phyloP scores from a whole-genome alignment of 495 filamentous ascomycete genomes.

The Penicillium riverlandense region DNA sequence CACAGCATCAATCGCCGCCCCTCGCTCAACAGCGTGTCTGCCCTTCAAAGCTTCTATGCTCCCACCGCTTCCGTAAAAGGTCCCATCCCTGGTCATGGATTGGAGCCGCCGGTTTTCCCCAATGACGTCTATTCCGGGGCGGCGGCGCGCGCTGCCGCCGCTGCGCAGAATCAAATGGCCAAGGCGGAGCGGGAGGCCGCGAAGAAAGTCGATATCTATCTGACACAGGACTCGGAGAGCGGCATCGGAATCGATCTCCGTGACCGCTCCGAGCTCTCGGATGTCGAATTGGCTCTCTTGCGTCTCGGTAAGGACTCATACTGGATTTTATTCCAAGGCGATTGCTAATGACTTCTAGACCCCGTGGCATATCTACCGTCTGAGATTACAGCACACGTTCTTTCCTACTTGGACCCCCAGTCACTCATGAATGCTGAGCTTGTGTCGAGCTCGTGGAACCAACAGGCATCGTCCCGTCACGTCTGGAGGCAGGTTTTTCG shows the following conservation, averaged over 20 bases:
- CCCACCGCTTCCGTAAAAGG: slow-evolving; percentile 21
- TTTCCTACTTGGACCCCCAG: slow-evolving; percentile 61
- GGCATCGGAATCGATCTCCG: slow-evolving; percentile 73
- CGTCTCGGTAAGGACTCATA: slow-evolving; percentile 28
- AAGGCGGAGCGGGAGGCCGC: slow-evolving; percentile 20
- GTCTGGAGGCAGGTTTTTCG: slow-evolving; percentile 78
- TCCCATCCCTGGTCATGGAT: slow-evolving; percentile 32
- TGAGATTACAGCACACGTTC: slow-evolving; percentile 66
- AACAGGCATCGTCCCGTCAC: slow-evolving; percentile 53
- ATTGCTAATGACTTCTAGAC: slow-evolving; percentile 36
- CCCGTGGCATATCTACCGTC: slow-evolving; percentile 59
- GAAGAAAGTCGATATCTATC: slow-evolving; percentile 24
- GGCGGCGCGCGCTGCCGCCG: slow-evolving; percentile 63
- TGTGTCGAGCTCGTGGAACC: slow-evolving; percentile 59
- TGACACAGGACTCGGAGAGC: slow-evolving; percentile 59
- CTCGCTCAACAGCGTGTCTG: slow-evolving; percentile 34
- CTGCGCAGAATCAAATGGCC: slow-evolving; percentile 49
- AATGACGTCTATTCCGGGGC: slow-evolving; percentile 50
- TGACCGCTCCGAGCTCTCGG: slow-evolving; percentile 35
- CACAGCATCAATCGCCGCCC: slow-evolving; percentile 31
- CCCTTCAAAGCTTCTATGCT: slow-evolving; percentile 30
- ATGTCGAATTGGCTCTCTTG: slow-evolving; percentile 31
- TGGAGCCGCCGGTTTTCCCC: slow-evolving; percentile 33
- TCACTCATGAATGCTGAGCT: slow-evolving; percentile 54
- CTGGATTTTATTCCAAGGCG: background rate